Evolutionary conservation across 2,329 filamentous ascomycete species (phyloP), one percentile per base, ranked within the genome.

Genomic region (Anthostomella pinea): DNA sequence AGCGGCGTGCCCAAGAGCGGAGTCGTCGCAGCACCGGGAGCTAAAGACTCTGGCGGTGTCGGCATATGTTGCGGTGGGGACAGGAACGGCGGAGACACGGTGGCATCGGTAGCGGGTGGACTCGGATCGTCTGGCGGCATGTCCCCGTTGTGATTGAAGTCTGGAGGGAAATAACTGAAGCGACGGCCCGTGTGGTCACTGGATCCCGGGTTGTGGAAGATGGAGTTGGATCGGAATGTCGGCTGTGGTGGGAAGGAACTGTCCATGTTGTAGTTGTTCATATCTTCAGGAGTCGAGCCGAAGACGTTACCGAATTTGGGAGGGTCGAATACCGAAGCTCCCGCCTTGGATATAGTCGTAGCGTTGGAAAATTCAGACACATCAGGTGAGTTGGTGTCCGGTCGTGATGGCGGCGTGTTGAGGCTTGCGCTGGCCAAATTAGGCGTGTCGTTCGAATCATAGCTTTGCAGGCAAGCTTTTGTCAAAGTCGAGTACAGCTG

Each of bases 401-500:
- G 51, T 40, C 76, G 56, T 41, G 75, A 63, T 41, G 73, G 60
- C 39, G 77, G 62, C 38, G 77, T 61, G 52, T 56, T 60, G 33
- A 65, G 60, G 39, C 58, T 65, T 6, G 57, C 53, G 16, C 48
- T 56, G 15, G 59, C 59, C 16, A 57, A 28, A 3, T 43, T 58
- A n/a, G 59, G 60, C 21, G 56, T 62, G 27, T 74, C 67, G 16
- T 72, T 70, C 6, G 68, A 77, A 45, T 90, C 83, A 62, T 95
- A 98, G 52, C 88, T 89, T 59, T 87, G 89, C 53, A 97, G 70
- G 53, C 90, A 95, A 9, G 90, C 89, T 39, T 77, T 79, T 30
- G 91, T 83, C 32, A 98, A 79, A 46, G 87, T 89, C n/a, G 77
- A 73, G 57, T 96, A 97, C 9, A 97, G 76, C 51, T 93, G 80